Base-by-base conservation (phyloP, 2,329 filamentous ascomycete species). In the Byssoonygena ceratinophila region DNA sequence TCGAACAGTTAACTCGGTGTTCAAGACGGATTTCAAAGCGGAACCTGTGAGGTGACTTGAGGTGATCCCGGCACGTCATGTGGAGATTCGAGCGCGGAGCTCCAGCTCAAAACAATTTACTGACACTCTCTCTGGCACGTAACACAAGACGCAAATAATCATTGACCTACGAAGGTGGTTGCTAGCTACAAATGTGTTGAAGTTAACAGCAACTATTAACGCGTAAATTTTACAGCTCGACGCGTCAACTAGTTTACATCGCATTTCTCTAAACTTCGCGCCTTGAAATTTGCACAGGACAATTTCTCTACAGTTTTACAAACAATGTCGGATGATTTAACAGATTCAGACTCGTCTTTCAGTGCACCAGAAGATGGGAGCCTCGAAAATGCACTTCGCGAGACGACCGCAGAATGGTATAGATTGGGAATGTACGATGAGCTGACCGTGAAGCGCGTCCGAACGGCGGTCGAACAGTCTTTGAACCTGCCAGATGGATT, bases 401-500 rank as follows among this genome's bases (percentile, higher is more conserved):
- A 69, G 51, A 61, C 64, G 12, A 69, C 72, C 29, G 61, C 61
- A 12, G 56, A 59, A n/a, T 61, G 70, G 45, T 69, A 63, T 59
- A 60, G 62, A 25, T 58, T 61, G 0, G 68, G 66, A 6, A 69
- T 76, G 18, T 63, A 66, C 29, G 74, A 79, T 4, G 72, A 79
- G 47, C 64, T 82, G 55, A 81, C 80, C 0, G 70, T 82, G 49
- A 81, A 79, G 57, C 71, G 71, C 51, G 74, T 81, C 47, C 76
- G 80, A 46, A 60, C 68, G 27, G 71, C 71, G 22, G 74, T 74
- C 3, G 79, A 81, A 61, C 65, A 73, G 53, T 64, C 72, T 46
- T 63, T 83, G 9, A 71, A 70, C 29, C 65, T 83, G 20, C 68
- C 73, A 6, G 66, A 68, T 4, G 78, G 72, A 2, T 82, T 80